Evolutionary conservation across 768 basidiomycete genomes (phyloP), one percentile per base, ranked within the genome.

Genomic region (Phylloporus arenicola): DNA sequence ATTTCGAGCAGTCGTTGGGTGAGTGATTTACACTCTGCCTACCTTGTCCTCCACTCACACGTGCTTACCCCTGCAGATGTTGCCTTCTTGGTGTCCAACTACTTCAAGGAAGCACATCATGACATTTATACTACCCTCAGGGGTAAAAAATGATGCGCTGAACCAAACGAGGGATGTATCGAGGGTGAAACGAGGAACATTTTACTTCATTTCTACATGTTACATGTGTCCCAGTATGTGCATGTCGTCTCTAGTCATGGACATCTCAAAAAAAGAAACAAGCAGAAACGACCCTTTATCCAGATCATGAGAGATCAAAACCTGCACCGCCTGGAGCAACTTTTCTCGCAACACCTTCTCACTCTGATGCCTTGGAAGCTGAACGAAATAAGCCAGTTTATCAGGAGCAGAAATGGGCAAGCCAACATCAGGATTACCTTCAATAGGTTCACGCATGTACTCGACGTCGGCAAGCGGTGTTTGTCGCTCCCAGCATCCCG

Each of bases 1-100:
- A 96, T 67, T 92, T 92, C 57, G 93, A 95, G 68, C 93, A 95
- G 67, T 87, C 86, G 40, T 76, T 96, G 17, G 91, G 90, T 92
- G 57, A 53, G 82, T 72, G 40, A 10, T 8, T 24, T 40, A 12
- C 7, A 8, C 8, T 13, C 9, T 8, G 25, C 27, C 9, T 27
- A 25, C 27, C 27, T 9, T 27, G 4, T n/a, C 16, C 25, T 16
- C 41, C 7, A 9, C 19, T 9, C 20, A 14, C 43, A 14, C 12
- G 17, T 10, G 10, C 12, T 22, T 16, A 9, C 24, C 24, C 29
- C 13, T 17, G 16, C 34, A 84, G 89, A 92, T 60, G 81, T 93
- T 20, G 92, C 92, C 0, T 93, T 94, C 74, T 69, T 94, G 45
- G 76, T 93, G 53, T 87, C 89, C 14, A 83, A 91, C 56, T 75